phyloP scores from a whole-genome alignment of 23 red algal genomes.

The Gracilaria gracilis region DNA sequence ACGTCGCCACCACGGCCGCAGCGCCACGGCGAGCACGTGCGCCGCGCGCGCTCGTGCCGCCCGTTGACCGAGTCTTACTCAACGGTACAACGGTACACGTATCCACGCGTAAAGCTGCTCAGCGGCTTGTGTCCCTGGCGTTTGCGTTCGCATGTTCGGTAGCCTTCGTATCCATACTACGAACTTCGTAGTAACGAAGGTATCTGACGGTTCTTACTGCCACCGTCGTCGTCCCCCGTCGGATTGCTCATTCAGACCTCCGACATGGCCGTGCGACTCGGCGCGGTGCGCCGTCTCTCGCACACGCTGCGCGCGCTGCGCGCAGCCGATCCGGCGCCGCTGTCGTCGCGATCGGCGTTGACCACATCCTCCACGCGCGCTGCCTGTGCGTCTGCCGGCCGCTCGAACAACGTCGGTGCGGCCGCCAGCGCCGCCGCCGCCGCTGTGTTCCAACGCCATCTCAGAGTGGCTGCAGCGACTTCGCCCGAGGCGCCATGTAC shows the following conservation, averaged over 20 bases:
- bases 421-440: not conserved
- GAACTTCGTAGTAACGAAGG: no score
- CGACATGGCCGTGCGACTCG: slow-evolving; percentile 17
- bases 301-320: not conserved
- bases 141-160: no score
- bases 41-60: no score
- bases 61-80: no score
- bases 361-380: not conserved
- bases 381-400: not conserved
- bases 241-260: no score
- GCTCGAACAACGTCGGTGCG: not conserved
- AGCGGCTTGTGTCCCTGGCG: no score
- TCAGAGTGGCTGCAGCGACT: not conserved
- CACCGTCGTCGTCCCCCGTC: no score
- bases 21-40: not conserved
- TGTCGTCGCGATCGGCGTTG: not conserved
- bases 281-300: slow-evolving; percentile 17
- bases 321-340: not conserved
- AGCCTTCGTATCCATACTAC: no score
- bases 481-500: not conserved
- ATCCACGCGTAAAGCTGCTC: no score
- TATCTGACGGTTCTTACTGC: no score
- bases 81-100: no score
- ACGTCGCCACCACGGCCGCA: not conserved
- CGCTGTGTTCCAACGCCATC: slow-evolving; percentile 4